phyloP scores from a whole-genome alignment of 768 basidiomycete species.

The Amanita rimosa region DNA sequence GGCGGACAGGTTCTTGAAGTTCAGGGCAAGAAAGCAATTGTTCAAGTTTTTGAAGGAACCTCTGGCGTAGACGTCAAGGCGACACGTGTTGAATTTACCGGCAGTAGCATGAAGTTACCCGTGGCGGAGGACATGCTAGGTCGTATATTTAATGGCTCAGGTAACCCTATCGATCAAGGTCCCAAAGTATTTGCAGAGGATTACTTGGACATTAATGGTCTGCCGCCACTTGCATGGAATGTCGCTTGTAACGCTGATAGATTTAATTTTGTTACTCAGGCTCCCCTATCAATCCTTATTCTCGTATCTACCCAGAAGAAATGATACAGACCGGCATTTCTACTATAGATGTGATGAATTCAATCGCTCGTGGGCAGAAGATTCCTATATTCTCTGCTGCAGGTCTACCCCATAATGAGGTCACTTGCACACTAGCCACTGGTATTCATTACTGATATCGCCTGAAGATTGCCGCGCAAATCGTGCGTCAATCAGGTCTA shows the following conservation, averaged over 20 bases:
- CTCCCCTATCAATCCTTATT: constrained; percentile 95
- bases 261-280: constrained; percentile 32
- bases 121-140: constrained; percentile 99
- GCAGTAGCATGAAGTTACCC: constrained; percentile 96
- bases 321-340: constrained; percentile 99
- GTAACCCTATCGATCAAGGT: constrained; percentile 95
- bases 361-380: constrained; percentile 99
- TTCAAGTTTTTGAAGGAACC: constrained; percentile 98
- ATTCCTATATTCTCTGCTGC: constrained; percentile 99
- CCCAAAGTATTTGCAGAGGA: constrained; percentile 99
- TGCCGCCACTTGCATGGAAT: constrained; percentile 15
- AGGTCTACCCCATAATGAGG: constrained; percentile 98
- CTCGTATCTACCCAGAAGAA: constrained; percentile 99
- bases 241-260: neutral
- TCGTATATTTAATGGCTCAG: constrained; percentile 97
- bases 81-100: constrained; percentile 96
- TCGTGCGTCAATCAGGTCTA: constrained; percentile 96
- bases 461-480: constrained; percentile 92
- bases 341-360: constrained; percentile 96
- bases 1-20: constrained; percentile 98
- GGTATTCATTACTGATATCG: neutral
- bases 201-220: constrained; percentile 98
- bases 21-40: constrained; percentile 96
- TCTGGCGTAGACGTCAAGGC: constrained; percentile 95
- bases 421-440: constrained; percentile 16